Conservation (phyloP, 495 filamentous ascomycete genomes). For the Xylaria sp. region DNA sequence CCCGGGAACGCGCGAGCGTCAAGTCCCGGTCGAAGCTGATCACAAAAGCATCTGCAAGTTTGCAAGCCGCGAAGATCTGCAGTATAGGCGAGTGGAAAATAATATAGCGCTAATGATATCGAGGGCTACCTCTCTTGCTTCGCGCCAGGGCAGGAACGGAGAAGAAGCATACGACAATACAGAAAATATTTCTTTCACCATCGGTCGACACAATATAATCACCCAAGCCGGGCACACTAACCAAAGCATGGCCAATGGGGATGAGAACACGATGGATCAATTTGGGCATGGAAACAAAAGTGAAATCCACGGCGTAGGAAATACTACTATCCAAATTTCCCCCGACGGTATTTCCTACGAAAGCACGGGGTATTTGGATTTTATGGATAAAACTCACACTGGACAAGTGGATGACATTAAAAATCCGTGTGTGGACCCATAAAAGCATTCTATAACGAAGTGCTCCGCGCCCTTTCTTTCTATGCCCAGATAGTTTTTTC, state of each 20-base stretch:
- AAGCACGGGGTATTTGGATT: background rate
- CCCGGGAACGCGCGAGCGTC: conserved; percentile 36
- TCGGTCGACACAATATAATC: conserved; percentile 3
- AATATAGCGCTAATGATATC: conserved; percentile 34
- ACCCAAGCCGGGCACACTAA: conserved; percentile 25
- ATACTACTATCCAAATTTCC: background rate
- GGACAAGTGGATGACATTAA: background rate
- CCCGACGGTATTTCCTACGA: background rate
- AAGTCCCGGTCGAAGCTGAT: conserved; percentile 35
- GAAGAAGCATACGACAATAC: background rate
- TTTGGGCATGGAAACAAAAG: conserved; percentile 19
- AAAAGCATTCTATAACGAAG: too few species aligned
- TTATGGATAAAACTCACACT: background rate
- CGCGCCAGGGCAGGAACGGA: background rate
- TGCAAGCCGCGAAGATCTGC: conserved; percentile 29
- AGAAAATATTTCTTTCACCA: conserved; percentile 3
- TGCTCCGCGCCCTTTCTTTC: too few species aligned
- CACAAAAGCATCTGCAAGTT: conserved; percentile 43
- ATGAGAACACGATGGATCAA: conserved; percentile 22
- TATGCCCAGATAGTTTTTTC: too few species aligned
- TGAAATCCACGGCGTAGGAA: background rate
- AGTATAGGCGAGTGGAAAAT: conserved; percentile 37
- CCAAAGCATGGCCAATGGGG: background rate
- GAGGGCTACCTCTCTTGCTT: conserved; percentile 7
- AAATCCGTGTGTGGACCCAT: too few species aligned